Evolutionary conservation across 2,329 filamentous ascomycete species (phyloP).

Genomic region (Aureobasidium sp.): DNA sequence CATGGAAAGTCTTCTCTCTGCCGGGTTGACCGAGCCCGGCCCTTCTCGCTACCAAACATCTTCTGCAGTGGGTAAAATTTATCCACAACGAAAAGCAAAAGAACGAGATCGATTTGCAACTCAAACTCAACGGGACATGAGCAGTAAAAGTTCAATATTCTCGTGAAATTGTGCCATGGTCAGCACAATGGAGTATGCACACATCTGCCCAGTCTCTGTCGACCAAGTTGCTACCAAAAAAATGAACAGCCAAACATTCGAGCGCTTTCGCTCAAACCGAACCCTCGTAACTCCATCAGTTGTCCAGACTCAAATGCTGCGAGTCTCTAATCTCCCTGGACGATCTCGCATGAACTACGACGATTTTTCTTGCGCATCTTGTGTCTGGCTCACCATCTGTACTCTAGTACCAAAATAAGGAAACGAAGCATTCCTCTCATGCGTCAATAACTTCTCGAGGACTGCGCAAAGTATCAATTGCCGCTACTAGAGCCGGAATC

Average conservation of each 20-base stretch:
- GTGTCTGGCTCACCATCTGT: background rate
- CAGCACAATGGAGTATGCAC: background rate
- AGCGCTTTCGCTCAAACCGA: background rate
- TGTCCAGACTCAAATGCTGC: background rate
- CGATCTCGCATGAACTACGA: background rate
- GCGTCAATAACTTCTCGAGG: background rate
- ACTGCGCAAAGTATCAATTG: background rate
- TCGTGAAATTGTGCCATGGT: background rate
- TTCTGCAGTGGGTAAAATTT: background rate
- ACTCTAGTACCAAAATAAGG: background rate
- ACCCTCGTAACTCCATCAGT: background rate
- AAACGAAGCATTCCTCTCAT: background rate
- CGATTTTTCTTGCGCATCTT: background rate
- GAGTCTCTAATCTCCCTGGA: background rate
- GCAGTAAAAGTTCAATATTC: background rate
- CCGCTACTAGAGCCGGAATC: background rate
- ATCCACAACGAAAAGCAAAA: background rate
- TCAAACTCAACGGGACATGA: background rate
- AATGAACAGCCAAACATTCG: background rate
- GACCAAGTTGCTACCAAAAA: background rate
- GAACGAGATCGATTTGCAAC: background rate
- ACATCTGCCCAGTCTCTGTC: too few relatives aligned
- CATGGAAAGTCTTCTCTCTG: background rate
- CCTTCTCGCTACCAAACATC: background rate
- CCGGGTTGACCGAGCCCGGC: background rate